phyloP scores from a whole-genome alignment of 306 rosid genomes.

The Begonia loranthoides region DNA sequence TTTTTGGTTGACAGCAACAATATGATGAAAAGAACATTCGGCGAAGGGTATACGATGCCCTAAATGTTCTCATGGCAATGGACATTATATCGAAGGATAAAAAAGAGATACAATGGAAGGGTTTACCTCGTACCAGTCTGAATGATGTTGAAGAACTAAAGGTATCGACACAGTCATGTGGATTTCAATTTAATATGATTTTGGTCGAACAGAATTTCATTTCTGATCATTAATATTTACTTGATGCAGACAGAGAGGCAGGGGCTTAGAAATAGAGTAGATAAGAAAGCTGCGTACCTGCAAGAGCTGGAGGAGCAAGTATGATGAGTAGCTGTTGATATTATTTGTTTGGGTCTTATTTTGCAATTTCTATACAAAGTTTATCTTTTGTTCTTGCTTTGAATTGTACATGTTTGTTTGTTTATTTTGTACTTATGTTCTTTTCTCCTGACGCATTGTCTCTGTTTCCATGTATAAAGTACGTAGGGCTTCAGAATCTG shows the following conservation, averaged over 20 bases:
- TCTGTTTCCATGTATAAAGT: conserved; percentile 34
- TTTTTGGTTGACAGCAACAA: conserved; percentile 54
- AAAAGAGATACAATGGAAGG: conserved; percentile 97
- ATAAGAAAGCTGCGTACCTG: conserved; percentile 85
- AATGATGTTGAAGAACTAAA: conserved; percentile 86
- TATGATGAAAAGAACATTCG: conserved; percentile 94
- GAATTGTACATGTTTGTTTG: background rate
- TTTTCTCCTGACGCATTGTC: background rate
- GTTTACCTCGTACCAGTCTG: conserved; percentile 83
- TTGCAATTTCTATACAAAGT: conserved; percentile 1
- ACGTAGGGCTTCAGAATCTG: conserved; percentile 80
- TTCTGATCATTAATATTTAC: conserved; percentile 1
- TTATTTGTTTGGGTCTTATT: conserved; percentile 9
- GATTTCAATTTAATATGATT: background rate
- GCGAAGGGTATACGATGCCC: conserved; percentile 92
- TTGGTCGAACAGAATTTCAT: no score
- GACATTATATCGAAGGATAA: conserved; percentile 97
- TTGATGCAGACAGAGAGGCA: conserved; percentile 63
- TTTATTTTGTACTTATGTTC: background rate
- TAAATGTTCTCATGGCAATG: conserved; percentile 99
- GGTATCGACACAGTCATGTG: conserved; percentile 29
- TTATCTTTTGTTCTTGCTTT: background rate
- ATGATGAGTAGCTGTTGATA: conserved; percentile 8
- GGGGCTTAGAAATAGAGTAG: conserved; percentile 62
- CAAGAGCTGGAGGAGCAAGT: conserved; percentile 95